phyloP scores from a whole-genome alignment of 2,329 filamentous ascomycete genomes.

The Aspergillus quadricinctus region DNA sequence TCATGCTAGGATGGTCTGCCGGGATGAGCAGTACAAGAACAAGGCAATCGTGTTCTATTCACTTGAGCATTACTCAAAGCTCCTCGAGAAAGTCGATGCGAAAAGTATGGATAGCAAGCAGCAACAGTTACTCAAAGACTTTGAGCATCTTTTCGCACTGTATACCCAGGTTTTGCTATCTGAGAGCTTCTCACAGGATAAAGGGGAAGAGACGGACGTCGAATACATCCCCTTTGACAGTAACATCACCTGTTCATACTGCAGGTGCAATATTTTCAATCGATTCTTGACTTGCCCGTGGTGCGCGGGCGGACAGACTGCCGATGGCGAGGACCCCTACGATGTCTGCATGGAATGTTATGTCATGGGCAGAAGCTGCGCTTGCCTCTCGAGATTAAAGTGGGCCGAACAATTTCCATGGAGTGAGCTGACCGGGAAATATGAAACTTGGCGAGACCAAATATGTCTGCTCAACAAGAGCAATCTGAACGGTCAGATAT shows the following conservation, averaged over 20 bases:
- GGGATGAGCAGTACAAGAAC: constrained; percentile 98
- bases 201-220: constrained; percentile 60
- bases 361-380: constrained; percentile 91
- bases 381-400: constrained; percentile 74
- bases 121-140: constrained; percentile 74
- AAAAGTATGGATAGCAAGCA: constrained; percentile 45
- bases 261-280: constrained; percentile 94
- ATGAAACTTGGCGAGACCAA: constrained; percentile 77
- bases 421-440: constrained; percentile 69
- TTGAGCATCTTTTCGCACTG: constrained; percentile 71
- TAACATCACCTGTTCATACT: constrained; percentile 93
- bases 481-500: constrained; percentile 53
- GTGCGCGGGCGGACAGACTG: constrained; percentile 65
- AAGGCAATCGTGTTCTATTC: constrained; percentile 93
- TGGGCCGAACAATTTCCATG: constrained; percentile 95
- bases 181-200: constrained; percentile 72
- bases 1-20: constrained; percentile 83
- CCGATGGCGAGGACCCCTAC: constrained; percentile 77
- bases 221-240: constrained; percentile 81
- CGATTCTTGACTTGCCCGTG: constrained; percentile 87
- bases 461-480: constrained; percentile 70
- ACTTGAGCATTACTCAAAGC: constrained; percentile 67
- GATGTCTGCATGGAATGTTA: constrained; percentile 99
- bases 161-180: constrained; percentile 76
- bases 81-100: constrained; percentile 56